Percentiles rank a stretch among this genome's conserved stretches.
Conservation (phyloP, 306 rosid genomes). For the Cicer pinnatifidum region DNA sequence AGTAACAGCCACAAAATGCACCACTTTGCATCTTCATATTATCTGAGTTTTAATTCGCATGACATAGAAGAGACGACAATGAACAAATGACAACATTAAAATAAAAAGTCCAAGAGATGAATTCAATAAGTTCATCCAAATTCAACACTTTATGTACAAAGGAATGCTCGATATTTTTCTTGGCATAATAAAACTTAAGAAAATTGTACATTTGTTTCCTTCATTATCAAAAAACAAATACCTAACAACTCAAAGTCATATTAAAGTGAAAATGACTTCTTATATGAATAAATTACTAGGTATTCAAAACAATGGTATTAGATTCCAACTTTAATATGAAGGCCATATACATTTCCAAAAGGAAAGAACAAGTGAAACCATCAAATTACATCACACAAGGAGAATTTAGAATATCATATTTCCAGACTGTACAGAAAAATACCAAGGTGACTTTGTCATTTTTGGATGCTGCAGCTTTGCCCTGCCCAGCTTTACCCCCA, state of each 20-base stretch:
- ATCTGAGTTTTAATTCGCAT: constrained; percentile 14
- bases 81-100: constrained; percentile 13
- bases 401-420: constrained; percentile 30
- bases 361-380: constrained; percentile 27
- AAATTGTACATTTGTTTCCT: constrained; percentile 28
- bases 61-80: constrained; percentile 6
- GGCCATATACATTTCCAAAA: constrained; percentile 23
- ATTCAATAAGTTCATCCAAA: constrained; percentile 2
- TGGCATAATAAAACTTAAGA: constrained; percentile 21
- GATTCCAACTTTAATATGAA: constrained; percentile 20
- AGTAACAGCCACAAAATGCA: constrained; percentile 34
- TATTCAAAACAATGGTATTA: constrained; percentile 36
- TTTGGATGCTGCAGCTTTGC: constrained; percentile 78
- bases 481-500: constrained; percentile 70
- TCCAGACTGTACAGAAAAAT: constrained; percentile 47
- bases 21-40: constrained; percentile 5
- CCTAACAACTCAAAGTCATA: constrained; percentile 14
- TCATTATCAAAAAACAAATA: constrained; percentile 20
- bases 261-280: constrained; percentile 35
- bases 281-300: constrained; percentile 30
- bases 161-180: constrained; percentile 29
- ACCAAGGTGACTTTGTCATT: constrained; percentile 82
- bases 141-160: constrained; percentile 1
- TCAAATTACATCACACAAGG: constrained; percentile 36
- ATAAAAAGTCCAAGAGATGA: constrained; percentile 16